A percentile compares a stretch with the other conserved stretches of the same genome.
These are phyloP conservation scores for Kodamaea suecica DNA, from an alignment of 1,139 yeast genomes.

Conservation along the genomic window DNA sequence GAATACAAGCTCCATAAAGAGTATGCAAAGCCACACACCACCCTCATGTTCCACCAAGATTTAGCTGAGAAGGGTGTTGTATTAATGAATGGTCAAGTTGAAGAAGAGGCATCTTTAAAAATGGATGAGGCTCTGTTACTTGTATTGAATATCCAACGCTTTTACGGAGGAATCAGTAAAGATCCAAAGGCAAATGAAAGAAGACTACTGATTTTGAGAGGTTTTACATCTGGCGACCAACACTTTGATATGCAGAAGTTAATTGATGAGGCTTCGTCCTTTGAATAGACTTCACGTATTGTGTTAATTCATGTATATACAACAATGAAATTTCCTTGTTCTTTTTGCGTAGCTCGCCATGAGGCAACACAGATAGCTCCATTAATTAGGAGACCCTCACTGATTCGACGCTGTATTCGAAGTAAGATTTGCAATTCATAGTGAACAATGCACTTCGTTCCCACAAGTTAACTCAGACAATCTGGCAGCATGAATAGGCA, in stretches of 20 bases:
- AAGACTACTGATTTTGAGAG: constrained; percentile 55
- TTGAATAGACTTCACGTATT: constrained; percentile 36
- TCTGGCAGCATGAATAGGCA: too few species aligned
- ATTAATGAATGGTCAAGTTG: constrained; percentile 85
- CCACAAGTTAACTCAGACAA: too few species aligned
- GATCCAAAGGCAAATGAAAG: constrained; percentile 37
- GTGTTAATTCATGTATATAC: background rate
- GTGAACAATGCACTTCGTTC: too few species aligned
- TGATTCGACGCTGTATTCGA: too few species aligned
- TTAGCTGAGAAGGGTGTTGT: constrained; percentile 62
- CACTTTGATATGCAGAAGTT: constrained; percentile 64
- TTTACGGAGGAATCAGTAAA: constrained; percentile 64
- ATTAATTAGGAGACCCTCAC: too few species aligned
- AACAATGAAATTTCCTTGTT: background rate
- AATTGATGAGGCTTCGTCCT: constrained; percentile 67
- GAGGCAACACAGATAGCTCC: too few species aligned
- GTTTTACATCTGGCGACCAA: constrained; percentile 67
- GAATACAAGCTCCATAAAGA: constrained; percentile 91
- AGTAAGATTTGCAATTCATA: too few species aligned
- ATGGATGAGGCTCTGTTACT: constrained; percentile 76
- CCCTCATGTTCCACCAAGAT: constrained; percentile 84
- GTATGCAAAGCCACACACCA: constrained; percentile 93
- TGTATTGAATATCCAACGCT: constrained; percentile 78
- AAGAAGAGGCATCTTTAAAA: constrained; percentile 61
- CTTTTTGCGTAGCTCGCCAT: too few species aligned